Base-by-base conservation (phyloP, 805 yeast species). In the Suhomyces xylopsoci region DNA sequence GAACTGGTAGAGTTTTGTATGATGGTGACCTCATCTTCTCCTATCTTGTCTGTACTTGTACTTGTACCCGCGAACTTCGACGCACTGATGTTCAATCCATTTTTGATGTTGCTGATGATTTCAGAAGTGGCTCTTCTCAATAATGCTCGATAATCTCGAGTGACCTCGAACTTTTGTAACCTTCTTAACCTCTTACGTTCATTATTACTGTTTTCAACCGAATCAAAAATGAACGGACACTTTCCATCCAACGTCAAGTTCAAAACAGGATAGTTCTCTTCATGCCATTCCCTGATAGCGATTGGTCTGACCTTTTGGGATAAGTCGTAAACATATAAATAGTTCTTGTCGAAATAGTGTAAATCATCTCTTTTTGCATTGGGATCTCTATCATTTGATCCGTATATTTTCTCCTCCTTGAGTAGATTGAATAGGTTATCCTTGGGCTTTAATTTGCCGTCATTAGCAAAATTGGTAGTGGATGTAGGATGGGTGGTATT, bases 341-440 rank as follows among this genome's bases (percentile, higher is more conserved):
- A 90, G 51, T 73, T 71, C 38, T 85, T 84, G 48, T 84, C 84
- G 67, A 94, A 89, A 66, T 88, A 88, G 63, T 86, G 85, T 62
- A 87, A 81, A 65, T 93, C 97, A 60, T 89, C 96, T 52, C 97
- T 77, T 58, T 80, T 84, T 2, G 96, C 94, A 56, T 78, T 80
- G 10, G 96, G 94, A 66, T 92, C 97, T 58, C 96, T 81, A 67
- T 92, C 97, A 36, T 87, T 81, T 0, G 96, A 88, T 10, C 97
- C 97, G 65, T 82, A 84, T 12, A 89, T 70, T 62, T 89, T 89
- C 64, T 94, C 99, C 63, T 90, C 91, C 57, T 85, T 84, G 60
- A 93, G 78, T 56, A 93, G 75, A 47, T 85, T 81, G 48, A 62
- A 64, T 50, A 65, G 57, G 55, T 65, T 62, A 38, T 65, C 68